phyloP scores from a whole-genome alignment of 2,329 filamentous ascomycete species.

The Cordyceps militaris region DNA sequence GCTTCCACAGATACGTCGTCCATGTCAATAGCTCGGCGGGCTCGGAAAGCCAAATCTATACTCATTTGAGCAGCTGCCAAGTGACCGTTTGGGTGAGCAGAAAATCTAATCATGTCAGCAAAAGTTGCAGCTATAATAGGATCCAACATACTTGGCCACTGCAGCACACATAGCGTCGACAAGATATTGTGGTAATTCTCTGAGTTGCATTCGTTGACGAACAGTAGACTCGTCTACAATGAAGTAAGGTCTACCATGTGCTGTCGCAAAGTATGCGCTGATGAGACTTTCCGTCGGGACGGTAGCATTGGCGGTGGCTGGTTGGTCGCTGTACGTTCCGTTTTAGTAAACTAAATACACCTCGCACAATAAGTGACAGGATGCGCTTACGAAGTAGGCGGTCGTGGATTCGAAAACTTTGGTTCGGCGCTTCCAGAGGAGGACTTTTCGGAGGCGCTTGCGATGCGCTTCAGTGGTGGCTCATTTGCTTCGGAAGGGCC shows the following conservation, averaged over 20 bases:
- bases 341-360: conserved; percentile 11
- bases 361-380: neutral
- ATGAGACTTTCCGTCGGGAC: conserved; percentile 57
- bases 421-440: conserved; percentile 31
- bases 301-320: conserved; percentile 27
- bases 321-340: conserved; percentile 33
- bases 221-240: conserved; percentile 72
- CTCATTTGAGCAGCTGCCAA: conserved; percentile 61
- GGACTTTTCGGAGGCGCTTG: conserved; percentile 29
- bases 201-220: conserved; percentile 62
- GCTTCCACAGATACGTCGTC: conserved; percentile 77
- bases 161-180: conserved; percentile 54
- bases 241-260: conserved; percentile 76
- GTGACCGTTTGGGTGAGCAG: conserved; percentile 58
- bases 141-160: conserved; percentile 47
- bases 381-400: neutral
- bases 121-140: conserved; percentile 7
- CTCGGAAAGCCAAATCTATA: conserved; percentile 64
- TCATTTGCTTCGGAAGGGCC: conserved; percentile 28
- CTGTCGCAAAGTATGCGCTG: conserved; percentile 70
- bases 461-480: conserved; percentile 34
- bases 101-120: conserved; percentile 48
- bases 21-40: conserved; percentile 64
- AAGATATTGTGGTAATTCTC: conserved; percentile 53
- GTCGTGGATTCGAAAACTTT: conserved; percentile 29